phyloP scores from a whole-genome alignment of 1,284 basidiomycete genomes.

The Clitocybe nebularis region DNA sequence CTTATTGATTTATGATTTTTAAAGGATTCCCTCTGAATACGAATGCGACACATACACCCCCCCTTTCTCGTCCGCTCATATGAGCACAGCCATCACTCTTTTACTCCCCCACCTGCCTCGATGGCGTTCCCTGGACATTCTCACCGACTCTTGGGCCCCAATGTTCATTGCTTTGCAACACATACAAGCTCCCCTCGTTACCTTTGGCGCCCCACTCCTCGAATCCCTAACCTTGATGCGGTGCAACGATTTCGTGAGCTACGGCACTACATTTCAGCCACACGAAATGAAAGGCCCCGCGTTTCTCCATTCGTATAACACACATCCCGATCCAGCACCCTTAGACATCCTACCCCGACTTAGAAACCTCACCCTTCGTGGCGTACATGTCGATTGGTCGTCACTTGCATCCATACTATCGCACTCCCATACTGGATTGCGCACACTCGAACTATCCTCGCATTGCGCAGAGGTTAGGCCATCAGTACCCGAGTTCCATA shows the following conservation, averaged over 20 bases:
- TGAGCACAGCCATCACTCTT: constrained; percentile 37
- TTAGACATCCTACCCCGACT: constrained; percentile 35
- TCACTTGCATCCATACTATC: constrained; percentile 30
- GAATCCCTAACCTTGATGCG: constrained; percentile 50
- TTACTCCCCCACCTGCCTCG: constrained; percentile 43
- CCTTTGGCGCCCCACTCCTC: constrained; percentile 37
- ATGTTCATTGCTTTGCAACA: constrained; percentile 43
- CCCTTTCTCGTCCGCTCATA: constrained; percentile 38
- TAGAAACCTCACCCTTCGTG: constrained; percentile 39
- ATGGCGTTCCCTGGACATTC: constrained; percentile 47
- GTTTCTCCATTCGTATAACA: constrained; percentile 32
- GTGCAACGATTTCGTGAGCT: constrained; percentile 51
- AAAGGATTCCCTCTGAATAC: constrained; percentile 21
- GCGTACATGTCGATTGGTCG: constrained; percentile 47
- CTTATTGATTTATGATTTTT: constrained; percentile 1
- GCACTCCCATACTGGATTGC: constrained; percentile 23
- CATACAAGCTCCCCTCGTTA: constrained; percentile 33
- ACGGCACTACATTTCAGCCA: constrained; percentile 40
- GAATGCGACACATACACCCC: constrained; percentile 28
- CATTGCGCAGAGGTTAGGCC: constrained; percentile 46
- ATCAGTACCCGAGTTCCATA: constrained; percentile 33
- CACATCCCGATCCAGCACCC: constrained; percentile 12
- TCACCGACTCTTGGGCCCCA: constrained; percentile 49
- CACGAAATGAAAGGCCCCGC: constrained; percentile 29
- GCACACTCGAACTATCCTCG: constrained; percentile 40